Conservation (phyloP, 345 rosid genomes). For the Lepidium didymum region DNA sequence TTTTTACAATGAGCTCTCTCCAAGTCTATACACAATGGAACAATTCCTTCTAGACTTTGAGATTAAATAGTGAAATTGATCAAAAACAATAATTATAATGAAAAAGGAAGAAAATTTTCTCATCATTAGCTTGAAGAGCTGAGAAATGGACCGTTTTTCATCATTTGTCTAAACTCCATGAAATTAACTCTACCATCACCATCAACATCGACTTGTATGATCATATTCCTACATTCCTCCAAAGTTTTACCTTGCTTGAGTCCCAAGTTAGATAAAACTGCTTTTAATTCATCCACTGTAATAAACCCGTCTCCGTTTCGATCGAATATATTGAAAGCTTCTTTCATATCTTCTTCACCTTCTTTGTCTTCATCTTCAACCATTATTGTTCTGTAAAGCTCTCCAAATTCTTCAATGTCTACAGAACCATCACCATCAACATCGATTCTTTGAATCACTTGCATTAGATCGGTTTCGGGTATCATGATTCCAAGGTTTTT, state of each 20-base stretch:
- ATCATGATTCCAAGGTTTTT: slow-evolving; percentile 60
- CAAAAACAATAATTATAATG: not conserved
- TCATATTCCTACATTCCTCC: slow-evolving; percentile 78
- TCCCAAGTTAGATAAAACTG: slow-evolving; percentile 64
- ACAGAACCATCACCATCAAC: slow-evolving; percentile 44
- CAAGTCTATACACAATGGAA: not conserved
- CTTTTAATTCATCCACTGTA: slow-evolving; percentile 58
- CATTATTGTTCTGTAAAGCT: slow-evolving; percentile 49
- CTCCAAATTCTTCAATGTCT: slow-evolving; percentile 66
- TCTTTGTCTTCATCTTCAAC: slow-evolving; percentile 37
- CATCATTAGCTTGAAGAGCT: slow-evolving; percentile 23
- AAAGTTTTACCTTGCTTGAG: slow-evolving; percentile 59
- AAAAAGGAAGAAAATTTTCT: not conserved
- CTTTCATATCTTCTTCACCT: slow-evolving; percentile 67
- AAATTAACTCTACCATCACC: slow-evolving; percentile 79
- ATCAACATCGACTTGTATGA: slow-evolving; percentile 64
- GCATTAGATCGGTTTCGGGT: slow-evolving; percentile 46
- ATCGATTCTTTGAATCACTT: slow-evolving; percentile 42
- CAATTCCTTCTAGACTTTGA: not conserved
- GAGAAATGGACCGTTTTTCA: slow-evolving; percentile 36
- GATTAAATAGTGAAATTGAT: not conserved
- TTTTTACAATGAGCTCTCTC: slow-evolving; percentile 4
- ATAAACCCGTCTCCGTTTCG: slow-evolving; percentile 75
- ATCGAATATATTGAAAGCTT: slow-evolving; percentile 81
- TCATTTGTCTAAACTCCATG: slow-evolving; percentile 48